Evolutionary conservation across 2,329 filamentous ascomycete species (phyloP).

Genomic region (Aspergillus novofumigatus): DNA sequence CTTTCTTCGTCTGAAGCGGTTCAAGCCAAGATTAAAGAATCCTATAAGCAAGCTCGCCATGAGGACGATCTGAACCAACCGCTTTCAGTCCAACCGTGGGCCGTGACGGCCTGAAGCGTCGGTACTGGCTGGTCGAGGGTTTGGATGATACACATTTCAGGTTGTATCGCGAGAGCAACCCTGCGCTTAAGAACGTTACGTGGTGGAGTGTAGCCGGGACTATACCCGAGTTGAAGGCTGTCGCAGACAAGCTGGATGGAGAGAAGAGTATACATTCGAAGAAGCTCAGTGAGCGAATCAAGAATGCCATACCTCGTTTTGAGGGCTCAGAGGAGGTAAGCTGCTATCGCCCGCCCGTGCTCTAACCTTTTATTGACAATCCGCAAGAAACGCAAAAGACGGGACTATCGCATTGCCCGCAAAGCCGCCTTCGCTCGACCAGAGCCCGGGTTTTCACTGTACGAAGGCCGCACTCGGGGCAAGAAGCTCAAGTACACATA

Average conservation of each 20-base stretch:
- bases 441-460: constrained; percentile 85
- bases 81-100: constrained; percentile 86
- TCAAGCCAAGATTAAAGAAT: constrained; percentile 75
- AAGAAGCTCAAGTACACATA: constrained; percentile 97
- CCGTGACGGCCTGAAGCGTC: constrained; percentile 79
- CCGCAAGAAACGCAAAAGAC: constrained; percentile 76
- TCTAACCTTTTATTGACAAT: constrained; percentile 11
- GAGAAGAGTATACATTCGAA: constrained; percentile 80
- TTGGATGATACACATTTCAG: constrained; percentile 91
- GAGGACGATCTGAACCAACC: constrained; percentile 77
- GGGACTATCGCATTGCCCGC: constrained; percentile 82
- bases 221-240: constrained; percentile 75
- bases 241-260: constrained; percentile 72
- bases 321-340: constrained; percentile 86
- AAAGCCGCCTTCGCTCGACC: constrained; percentile 84
- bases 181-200: constrained; percentile 67
- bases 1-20: constrained; percentile 82
- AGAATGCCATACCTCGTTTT: constrained; percentile 77
- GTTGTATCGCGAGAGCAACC: constrained; percentile 90
- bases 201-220: constrained; percentile 92
- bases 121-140: constrained; percentile 92
- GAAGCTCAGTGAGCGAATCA: constrained; percentile 72
- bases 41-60: constrained; percentile 82
- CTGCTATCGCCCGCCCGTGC: constrained; percentile 5
- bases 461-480: constrained; percentile 91